Conservation (phyloP, 345 rosid species). For the Mangifera indica region DNA sequence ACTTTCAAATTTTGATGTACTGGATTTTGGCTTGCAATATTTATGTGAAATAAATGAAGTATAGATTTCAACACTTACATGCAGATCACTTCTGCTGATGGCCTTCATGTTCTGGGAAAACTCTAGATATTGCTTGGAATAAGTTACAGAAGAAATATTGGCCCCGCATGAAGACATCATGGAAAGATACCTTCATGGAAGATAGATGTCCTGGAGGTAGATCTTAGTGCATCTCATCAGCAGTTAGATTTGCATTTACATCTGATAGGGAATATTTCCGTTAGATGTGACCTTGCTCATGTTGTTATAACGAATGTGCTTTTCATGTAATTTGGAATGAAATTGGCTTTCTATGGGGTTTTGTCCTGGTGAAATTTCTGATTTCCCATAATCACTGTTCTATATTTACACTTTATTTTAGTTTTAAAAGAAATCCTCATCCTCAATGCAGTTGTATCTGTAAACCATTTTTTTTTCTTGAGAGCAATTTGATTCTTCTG, state of each 20-base stretch:
- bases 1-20: conserved; percentile 14
- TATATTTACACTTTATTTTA: not conserved
- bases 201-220: conserved; percentile 75
- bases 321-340: conserved; percentile 5
- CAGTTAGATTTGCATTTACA: not conserved
- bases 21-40: not conserved
- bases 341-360: not conserved
- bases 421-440: not conserved
- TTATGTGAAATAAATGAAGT: not conserved
- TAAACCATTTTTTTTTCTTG: not conserved
- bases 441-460: not conserved
- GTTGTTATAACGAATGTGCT: not conserved
- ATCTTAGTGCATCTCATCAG: conserved; percentile 5
- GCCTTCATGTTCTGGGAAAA: conserved; percentile 61
- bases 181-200: conserved; percentile 77
- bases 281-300: not conserved
- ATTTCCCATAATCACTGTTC: not conserved
- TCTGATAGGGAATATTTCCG: not conserved
- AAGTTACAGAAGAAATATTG: conserved; percentile 67
- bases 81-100: conserved; percentile 62
- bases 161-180: conserved; percentile 52
- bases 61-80: conserved; percentile 15
- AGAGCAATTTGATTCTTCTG: not conserved
- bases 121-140: conserved; percentile 80
- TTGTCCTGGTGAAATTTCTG: not conserved